Evolutionary conservation across 176 grass and related monocot genomes (phyloP), one percentile per base, ranked within the genome.

Genomic region (Typha latifolia): DNA sequence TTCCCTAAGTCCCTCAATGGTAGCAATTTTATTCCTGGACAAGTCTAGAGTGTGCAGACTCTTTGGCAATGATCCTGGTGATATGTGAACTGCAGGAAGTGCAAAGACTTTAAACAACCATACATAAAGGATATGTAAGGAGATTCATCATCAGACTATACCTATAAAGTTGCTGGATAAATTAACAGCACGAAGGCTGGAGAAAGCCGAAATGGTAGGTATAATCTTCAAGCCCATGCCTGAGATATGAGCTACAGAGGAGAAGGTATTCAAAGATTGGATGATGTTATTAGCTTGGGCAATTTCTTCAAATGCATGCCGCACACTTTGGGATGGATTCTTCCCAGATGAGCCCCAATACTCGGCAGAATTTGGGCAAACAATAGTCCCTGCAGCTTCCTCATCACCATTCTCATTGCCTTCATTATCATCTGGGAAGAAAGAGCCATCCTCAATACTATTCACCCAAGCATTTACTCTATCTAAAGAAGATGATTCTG

Each of bases 381-480:
- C 20, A 3, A 43, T 26, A 61, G 73, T 31, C 23, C 13, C 49
- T 12, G 49, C 67, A 53, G 14, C 65, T 16, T 2, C 74, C 12
- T 48, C 75, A 6, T 62, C 49, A 2, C 49, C 73, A 8, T 61
- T 23, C 61, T 62, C 64, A 43, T 56, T 64, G 2, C 76, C 71
- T 4, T 62, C 62, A 0, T 75, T 23, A 29, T 50, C 77, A 47
- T 43, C 62, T 59, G 77, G 69, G 32, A 64, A 56, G 23, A 86
- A 64, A 4, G 81, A 53, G 48, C n/a, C 19, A 64, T 79, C 47
- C 27, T 62, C 76, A 43, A 96, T 82, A 62, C 81, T 99, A 68
- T 89, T 92, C 71, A 99, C 85, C 94, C 94, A 99, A 68, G 81
- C 94, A 72, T 82, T 85, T 43, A 99, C 83, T 15, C 94, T 78